Evolutionary conservation across 2,329 filamentous ascomycete genomes (phyloP).

Genomic region (Allantophomopsis cytisporea): DNA sequence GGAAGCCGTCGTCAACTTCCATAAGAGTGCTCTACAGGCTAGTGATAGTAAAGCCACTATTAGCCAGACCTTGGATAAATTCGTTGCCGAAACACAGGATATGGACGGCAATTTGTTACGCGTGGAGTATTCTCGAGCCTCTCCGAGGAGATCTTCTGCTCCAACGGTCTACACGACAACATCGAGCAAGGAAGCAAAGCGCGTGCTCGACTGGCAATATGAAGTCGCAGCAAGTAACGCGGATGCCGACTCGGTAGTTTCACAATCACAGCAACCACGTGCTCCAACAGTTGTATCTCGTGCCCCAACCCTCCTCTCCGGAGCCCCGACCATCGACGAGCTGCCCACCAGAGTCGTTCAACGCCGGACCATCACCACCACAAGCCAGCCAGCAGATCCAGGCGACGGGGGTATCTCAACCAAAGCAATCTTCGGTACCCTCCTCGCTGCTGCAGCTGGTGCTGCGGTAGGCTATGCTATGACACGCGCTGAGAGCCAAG

Average conservation of each 20-base stretch:
- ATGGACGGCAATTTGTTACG: slow-evolving; percentile 78
- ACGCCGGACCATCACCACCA: background rate
- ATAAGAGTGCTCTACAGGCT: slow-evolving; percentile 29
- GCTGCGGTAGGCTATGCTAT: slow-evolving; percentile 67
- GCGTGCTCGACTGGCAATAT: slow-evolving; percentile 29
- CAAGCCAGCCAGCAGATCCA: background rate
- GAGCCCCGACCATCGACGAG: slow-evolving; percentile 7
- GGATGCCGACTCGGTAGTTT: background rate
- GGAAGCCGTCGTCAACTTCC: slow-evolving; percentile 57
- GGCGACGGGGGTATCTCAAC: slow-evolving; percentile 28
- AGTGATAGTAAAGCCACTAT: background rate
- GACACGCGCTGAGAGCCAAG: slow-evolving; percentile 35
- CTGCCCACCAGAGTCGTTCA: background rate
- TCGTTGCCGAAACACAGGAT: slow-evolving; percentile 50
- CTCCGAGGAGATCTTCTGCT: slow-evolving; percentile 3
- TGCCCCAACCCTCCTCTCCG: slow-evolving; percentile 5
- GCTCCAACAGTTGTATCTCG: background rate
- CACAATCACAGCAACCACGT: too few species aligned
- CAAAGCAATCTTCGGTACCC: slow-evolving; percentile 57
- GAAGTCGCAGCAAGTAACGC: slow-evolving; percentile 19
- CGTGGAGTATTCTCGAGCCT: slow-evolving; percentile 45
- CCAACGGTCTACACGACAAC: slow-evolving; percentile 4
- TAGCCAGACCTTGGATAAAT: background rate
- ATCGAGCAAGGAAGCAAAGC: slow-evolving; percentile 14
- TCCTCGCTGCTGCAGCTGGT: slow-evolving; percentile 68